Base-by-base conservation (phyloP, 2,329 filamentous ascomycete genomes). In the Lojkania enalia region DNA sequence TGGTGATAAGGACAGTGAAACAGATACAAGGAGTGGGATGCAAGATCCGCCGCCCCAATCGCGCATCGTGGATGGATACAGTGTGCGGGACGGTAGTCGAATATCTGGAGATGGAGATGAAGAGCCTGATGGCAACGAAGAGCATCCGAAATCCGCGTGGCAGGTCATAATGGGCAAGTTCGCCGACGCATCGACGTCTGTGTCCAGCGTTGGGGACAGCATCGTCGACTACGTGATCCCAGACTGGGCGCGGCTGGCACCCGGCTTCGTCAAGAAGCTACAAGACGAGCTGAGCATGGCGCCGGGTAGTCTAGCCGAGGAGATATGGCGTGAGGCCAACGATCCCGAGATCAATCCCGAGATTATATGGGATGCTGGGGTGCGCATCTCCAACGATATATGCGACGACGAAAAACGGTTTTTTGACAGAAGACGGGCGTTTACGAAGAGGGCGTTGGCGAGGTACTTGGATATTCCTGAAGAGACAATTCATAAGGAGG, bases 301-400 rank as follows among this genome's bases (percentile, higher is more conserved):
- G 0, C 88, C 90, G 0, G 92, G 90, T 1, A 95, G 90, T 0
- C 74, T 99, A 31, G 90, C 92, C 11, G 87, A 95, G 62, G 88
- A 96, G 56, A 94, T 99, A 46, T 97, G 94, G 94, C 77, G 79
- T 52, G 92, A 97, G 60, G 90, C 94, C 1, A 87, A 90, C 46
- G 88, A 97, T 63, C 83, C 90, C 0, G 77, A 83, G 36, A 77
- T 88, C 51, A 89, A 97, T 57, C 92, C 92, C 0, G 94, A 99
- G 66, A 95, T 97, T 46, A 74, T 82, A 21, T 90, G 86, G 73
- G 82, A 89, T 30, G 91, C 92, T 14, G 77, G 75, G 15, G 94
- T 99, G 1, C 83, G 94, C 16, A 83, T 97, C 3, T 94, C 91
- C 0, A 74, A 82, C 14, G 83, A 88, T 5, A 77, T 99, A 1